Base-by-base conservation (phyloP, 2,329 filamentous ascomycete species). In the Calonectria montana region DNA sequence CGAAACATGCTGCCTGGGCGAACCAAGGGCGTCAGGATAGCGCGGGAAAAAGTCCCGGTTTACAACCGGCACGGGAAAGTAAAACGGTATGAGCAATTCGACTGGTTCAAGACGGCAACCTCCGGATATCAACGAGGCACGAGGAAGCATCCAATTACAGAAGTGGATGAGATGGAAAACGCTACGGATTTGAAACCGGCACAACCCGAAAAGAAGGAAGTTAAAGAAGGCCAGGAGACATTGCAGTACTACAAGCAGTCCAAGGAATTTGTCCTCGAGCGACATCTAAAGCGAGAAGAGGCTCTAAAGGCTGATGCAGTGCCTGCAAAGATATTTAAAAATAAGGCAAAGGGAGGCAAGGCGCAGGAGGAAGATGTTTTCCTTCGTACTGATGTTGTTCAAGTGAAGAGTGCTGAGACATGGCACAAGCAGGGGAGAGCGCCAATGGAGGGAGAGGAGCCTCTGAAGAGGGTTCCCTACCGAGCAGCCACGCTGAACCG, bases 401-500 rank as follows among this genome's bases (percentile, higher is more conserved):
- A 90, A 45, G 97, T 97, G 81, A 96, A 98, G 82, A 97, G 94
- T 31, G 93, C 94, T 1, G 97, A 99, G 81, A 98, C 94, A 1
- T 99, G 97, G 97, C 97, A 98, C 81, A 98, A 98, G 81, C 96
- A 98, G 86, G 97, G 97, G 0, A 91, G 96, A 13, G 93, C 92
- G 29, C 91, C 97, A 3, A 88, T 90, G 29, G 80, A 87, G 0
- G 95, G 94, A 3, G 91, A 93, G 75, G 85, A 91, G 61, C 94
- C 97, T 0, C 84, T 98, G 71, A 99, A 99, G 82, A 89, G 90
- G 48, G 97, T 98, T 0, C 95, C 96, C 0, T 95, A 97, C 81
- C 93, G 97, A 48, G 97, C 95, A 18, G 96, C 98, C 4, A 99
- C 97, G 0, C 89, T 94, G 3, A 94, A 95, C 65, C 90, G 97